A percentile compares a stretch with the other conserved stretches of the same genome.
phyloP scores from a whole-genome alignment of 2,329 filamentous ascomycete species.

The Trichoderma sp. region DNA sequence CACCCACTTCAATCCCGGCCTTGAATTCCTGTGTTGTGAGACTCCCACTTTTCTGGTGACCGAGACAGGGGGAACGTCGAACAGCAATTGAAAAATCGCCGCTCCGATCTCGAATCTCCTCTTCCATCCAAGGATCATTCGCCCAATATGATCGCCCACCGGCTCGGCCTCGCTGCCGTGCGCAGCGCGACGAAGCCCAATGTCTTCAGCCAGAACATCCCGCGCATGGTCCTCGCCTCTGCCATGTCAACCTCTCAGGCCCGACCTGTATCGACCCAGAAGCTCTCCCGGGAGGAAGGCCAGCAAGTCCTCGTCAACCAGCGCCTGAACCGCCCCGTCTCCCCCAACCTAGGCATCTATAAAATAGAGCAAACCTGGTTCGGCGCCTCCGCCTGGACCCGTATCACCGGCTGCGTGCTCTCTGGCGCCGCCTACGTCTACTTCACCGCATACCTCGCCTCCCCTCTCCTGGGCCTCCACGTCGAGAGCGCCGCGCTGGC shows the following conservation, averaged over 20 bases:
- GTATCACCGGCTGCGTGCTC: conserved; percentile 75
- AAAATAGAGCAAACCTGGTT: conserved; percentile 83
- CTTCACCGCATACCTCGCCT: conserved; percentile 74
- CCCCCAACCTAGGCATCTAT: conserved; percentile 86
- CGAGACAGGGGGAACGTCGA: not conserved
- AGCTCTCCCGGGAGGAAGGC: conserved; percentile 53
- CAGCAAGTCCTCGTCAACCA: conserved; percentile 73
- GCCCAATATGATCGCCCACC: conserved; percentile 53
- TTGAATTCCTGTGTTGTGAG: no score
- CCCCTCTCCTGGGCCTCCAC: conserved; percentile 68
- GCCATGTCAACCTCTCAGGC: conserved; percentile 42
- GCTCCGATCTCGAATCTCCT: not conserved
- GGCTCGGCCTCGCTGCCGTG: conserved; percentile 58
- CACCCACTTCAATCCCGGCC: no score
- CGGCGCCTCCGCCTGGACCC: conserved; percentile 68
- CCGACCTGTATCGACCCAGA: conserved; percentile 54
- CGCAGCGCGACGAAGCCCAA: conserved; percentile 49
- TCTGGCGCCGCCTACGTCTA: conserved; percentile 77
- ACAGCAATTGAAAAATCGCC: not conserved
- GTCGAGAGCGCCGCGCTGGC: conserved; percentile 59
- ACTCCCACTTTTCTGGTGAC: no score
- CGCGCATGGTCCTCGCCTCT: conserved; percentile 45
- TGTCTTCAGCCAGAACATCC: conserved; percentile 46
- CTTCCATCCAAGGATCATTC: not conserved
- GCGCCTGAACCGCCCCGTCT: conserved; percentile 76